A percentile compares a stretch with the other conserved stretches of the same genome.
phyloP scores from a whole-genome alignment of 2,329 filamentous ascomycete species.

The Plenodomus biglobosus region DNA sequence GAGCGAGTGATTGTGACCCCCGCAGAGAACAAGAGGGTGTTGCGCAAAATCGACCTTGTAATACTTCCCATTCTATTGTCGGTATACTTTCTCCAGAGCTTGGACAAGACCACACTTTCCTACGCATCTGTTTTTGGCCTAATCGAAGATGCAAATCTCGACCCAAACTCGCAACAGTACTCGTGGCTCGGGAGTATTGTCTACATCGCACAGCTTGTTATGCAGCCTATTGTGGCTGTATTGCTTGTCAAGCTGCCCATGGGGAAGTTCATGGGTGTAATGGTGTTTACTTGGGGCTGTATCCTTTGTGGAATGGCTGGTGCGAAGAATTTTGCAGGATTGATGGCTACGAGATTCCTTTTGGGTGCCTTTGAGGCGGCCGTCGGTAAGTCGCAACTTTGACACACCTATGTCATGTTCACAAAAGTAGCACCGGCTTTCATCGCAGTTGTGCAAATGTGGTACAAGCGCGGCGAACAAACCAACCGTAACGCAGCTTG shows the following conservation, averaged over 20 bases:
- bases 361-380: slow-evolving; percentile 70
- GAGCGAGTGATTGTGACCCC: slow-evolving; percentile 53
- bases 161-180: slow-evolving; percentile 55
- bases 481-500: slow-evolving; percentile 59
- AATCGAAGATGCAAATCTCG: slow-evolving; percentile 59
- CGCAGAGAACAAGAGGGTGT: slow-evolving; percentile 55
- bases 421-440: slow-evolving; percentile 34
- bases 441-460: slow-evolving; percentile 50
- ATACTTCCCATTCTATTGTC: slow-evolving; percentile 59
- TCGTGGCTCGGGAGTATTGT: slow-evolving; percentile 56
- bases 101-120: slow-evolving; percentile 63
- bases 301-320: slow-evolving; percentile 64
- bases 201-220: slow-evolving; percentile 58
- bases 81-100: slow-evolving; percentile 64
- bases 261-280: slow-evolving; percentile 60
- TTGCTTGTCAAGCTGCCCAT: slow-evolving; percentile 63
- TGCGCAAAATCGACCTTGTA: slow-evolving; percentile 55
- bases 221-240: slow-evolving; percentile 56
- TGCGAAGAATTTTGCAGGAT: slow-evolving; percentile 60
- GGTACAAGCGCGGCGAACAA: slow-evolving; percentile 63
- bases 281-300: slow-evolving; percentile 56
- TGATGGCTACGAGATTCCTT: slow-evolving; percentile 64
- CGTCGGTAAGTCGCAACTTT: slow-evolving; percentile 31
- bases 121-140: slow-evolving; percentile 67
- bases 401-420: not conserved